phyloP scores from a whole-genome alignment of 129 eudicot species.

The Pittosporum tobira region DNA sequence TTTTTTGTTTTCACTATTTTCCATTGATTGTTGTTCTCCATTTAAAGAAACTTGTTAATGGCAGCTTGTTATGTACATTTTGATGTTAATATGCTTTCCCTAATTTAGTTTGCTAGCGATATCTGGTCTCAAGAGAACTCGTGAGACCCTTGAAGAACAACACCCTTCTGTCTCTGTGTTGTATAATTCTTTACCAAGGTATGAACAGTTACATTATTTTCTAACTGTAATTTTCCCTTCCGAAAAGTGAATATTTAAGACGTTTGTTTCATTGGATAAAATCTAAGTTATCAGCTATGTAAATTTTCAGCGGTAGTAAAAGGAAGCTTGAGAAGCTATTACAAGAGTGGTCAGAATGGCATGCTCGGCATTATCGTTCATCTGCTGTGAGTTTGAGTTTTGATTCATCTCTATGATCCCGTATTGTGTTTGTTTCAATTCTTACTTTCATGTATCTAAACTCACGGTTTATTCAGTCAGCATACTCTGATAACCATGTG shows the following conservation, averaged over 20 bases:
- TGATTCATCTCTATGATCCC: neutral
- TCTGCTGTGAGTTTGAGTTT: slow-evolving; percentile 44
- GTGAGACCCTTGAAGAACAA: slow-evolving; percentile 55
- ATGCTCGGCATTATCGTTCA: slow-evolving; percentile 41
- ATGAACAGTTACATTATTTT: slow-evolving; percentile 2
- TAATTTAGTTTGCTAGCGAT: too few species aligned
- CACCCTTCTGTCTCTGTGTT: slow-evolving; percentile 73
- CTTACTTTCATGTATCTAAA: neutral
- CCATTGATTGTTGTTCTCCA: too few species aligned
- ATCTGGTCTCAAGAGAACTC: slow-evolving; percentile 81
- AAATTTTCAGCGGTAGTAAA: slow-evolving; percentile 63
- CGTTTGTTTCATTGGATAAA: slow-evolving; percentile 1
- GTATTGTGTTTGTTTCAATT: neutral
- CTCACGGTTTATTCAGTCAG: neutral
- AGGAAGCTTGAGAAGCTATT: slow-evolving; percentile 79
- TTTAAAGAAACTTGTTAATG: too few species aligned
- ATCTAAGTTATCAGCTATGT: slow-evolving; percentile 13
- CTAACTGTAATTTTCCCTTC: neutral
- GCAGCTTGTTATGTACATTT: too few species aligned
- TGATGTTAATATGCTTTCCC: too few species aligned
- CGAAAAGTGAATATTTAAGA: neutral
- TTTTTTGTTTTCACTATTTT: too few species aligned
- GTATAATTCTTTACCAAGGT: slow-evolving; percentile 77
- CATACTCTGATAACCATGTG: neutral
- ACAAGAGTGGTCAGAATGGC: slow-evolving; percentile 93